Conservation (phyloP, 306 rosid species). For the Fragaria vesca region DNA sequence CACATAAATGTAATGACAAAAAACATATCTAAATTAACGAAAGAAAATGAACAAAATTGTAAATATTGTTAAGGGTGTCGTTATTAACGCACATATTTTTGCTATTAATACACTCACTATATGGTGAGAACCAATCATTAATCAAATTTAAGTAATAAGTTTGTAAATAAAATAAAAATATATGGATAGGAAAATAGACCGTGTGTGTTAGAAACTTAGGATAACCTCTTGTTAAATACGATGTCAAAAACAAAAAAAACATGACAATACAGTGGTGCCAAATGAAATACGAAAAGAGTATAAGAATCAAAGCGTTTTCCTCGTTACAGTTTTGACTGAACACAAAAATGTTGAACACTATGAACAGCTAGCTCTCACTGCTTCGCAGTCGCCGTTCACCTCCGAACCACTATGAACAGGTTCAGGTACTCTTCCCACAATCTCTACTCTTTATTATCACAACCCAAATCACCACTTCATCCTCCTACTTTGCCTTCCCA, state of each 20-base stretch:
- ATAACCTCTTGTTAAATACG: not conserved
- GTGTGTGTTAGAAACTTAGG: too few species aligned
- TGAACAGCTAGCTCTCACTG: not conserved
- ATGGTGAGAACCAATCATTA: too few species aligned
- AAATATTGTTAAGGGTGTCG: too few species aligned
- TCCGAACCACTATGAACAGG: constrained; percentile 17
- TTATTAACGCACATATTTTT: too few species aligned
- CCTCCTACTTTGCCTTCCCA: constrained; percentile 11
- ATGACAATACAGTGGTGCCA: not conserved
- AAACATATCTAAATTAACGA: too few species aligned
- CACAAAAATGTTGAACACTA: not conserved
- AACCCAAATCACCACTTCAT: constrained; percentile 5
- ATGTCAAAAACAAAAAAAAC: not conserved
- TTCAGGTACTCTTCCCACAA: constrained; percentile 40
- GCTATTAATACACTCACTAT: too few species aligned
- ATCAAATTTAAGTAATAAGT: too few species aligned
- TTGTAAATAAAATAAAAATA: too few species aligned
- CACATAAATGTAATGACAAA: too few species aligned
- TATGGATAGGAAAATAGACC: fast-evolving
- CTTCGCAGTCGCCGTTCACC: constrained; percentile 3
- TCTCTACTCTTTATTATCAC: constrained; percentile 20
- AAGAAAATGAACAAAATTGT: too few species aligned
- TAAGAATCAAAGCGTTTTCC: not conserved
- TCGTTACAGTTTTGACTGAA: too few species aligned
- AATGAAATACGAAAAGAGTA: not conserved